A percentile compares a stretch with the other conserved stretches of the same genome.
Evolutionary conservation across 2,329 filamentous ascomycete species (phyloP).

Genomic region (Dactylellina drechsleri): DNA sequence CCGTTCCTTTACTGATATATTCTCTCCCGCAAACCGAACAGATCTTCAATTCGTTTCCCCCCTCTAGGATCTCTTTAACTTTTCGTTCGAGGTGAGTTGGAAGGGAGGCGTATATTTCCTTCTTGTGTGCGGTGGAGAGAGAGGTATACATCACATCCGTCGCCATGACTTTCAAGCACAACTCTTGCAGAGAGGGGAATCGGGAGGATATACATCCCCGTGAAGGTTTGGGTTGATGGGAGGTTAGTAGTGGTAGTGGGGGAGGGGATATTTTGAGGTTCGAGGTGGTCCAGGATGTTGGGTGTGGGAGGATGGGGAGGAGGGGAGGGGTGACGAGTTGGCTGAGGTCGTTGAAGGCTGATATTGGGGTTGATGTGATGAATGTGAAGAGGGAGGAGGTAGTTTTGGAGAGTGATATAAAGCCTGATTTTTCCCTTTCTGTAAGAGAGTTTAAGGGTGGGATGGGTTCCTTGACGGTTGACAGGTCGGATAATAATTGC

Average conservation of each 20-base stretch:
- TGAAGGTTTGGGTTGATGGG: background rate
- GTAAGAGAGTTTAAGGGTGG: too few species aligned
- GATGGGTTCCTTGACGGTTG: too few species aligned
- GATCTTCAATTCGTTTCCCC: background rate
- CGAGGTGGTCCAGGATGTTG: conserved; percentile 11
- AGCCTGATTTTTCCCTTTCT: background rate
- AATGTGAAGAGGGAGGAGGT: conserved; percentile 10
- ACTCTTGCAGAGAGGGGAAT: conserved; percentile 26
- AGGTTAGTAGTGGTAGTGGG: conserved; percentile 2
- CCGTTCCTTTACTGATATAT: conserved; percentile 21
- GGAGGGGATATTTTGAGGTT: background rate
- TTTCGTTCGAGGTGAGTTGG: conserved; percentile 17
- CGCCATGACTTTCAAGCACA: conserved; percentile 33
- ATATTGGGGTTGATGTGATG: conserved; percentile 35
- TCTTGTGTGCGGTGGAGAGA: conserved; percentile 3
- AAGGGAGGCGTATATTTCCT: conserved; percentile 21
- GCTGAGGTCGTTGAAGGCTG: conserved; percentile 25
- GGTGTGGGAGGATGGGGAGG: conserved; percentile 1
- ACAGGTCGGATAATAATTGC: background rate
- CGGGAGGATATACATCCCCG: background rate
- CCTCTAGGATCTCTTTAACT: conserved; percentile 3
- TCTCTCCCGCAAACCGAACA: conserved; percentile 22
- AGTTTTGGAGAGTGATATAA: background rate
- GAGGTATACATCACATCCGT: conserved; percentile 22
- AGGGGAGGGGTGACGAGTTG: conserved; percentile 18